Percentiles rank a stretch among this genome's conserved stretches.
phyloP scores from a whole-genome alignment of 2,329 filamentous ascomycete species.

The Phialocephala sp. region DNA sequence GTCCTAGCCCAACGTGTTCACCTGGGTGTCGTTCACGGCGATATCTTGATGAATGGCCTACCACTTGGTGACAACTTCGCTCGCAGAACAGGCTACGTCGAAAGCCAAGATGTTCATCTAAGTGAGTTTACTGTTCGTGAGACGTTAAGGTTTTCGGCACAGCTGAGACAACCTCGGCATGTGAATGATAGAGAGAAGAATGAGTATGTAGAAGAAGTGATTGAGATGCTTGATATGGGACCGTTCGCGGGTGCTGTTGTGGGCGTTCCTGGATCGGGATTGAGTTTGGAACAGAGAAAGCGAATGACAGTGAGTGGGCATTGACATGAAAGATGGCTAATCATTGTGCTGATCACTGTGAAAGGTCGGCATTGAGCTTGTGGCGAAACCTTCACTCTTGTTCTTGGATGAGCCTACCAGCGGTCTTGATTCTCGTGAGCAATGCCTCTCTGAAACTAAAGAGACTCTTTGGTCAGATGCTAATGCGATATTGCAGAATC shows the following conservation, averaged over 20 bases:
- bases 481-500: constrained; percentile 64
- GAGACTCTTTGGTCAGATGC: background rate
- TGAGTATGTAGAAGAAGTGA: constrained; percentile 87
- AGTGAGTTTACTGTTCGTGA: constrained; percentile 67
- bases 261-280: constrained; percentile 85
- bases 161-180: constrained; percentile 80
- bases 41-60: constrained; percentile 64
- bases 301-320: background rate
- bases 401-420: constrained; percentile 94
- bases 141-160: constrained; percentile 69
- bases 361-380: constrained; percentile 83
- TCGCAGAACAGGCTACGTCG: constrained; percentile 87
- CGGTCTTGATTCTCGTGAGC: constrained; percentile 71
- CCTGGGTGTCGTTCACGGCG: constrained; percentile 85
- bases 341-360: background rate
- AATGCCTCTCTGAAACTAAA: background rate
- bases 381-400: constrained; percentile 84
- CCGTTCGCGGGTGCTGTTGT: constrained; percentile 91
- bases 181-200: constrained; percentile 77
- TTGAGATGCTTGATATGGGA: constrained; percentile 88
- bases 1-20: constrained; percentile 78
- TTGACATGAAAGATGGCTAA: background rate
- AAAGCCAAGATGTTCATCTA: constrained; percentile 82
- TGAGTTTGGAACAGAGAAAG: constrained; percentile 70
- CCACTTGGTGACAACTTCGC: constrained; percentile 77